A percentile compares a stretch with the other conserved stretches of the same genome.
Evolutionary conservation across 2,329 filamentous ascomycete genomes (phyloP).

Genomic region (Trichoderma asperellum): DNA sequence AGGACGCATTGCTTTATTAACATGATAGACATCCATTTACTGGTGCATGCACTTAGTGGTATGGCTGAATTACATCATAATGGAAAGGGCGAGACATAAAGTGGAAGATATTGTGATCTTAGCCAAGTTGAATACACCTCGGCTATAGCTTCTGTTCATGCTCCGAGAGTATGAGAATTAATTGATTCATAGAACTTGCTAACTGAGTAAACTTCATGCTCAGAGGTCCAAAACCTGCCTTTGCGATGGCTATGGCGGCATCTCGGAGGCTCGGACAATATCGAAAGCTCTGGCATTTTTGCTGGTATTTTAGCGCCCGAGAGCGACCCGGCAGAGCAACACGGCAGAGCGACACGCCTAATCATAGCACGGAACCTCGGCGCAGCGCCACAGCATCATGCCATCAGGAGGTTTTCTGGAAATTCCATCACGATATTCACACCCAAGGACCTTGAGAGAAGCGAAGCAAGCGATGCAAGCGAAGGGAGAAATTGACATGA

Average conservation of each 20-base stretch:
- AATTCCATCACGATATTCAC: not conserved
- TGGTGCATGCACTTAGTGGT: too few relatives aligned
- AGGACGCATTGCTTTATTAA: too few relatives aligned
- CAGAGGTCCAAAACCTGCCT: not conserved
- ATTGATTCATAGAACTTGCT: not conserved
- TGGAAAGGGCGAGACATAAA: not conserved
- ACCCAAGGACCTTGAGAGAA: not conserved
- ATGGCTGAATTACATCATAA: too few relatives aligned
- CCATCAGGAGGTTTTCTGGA: not conserved
- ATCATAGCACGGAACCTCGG: not conserved
- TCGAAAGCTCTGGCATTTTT: not conserved
- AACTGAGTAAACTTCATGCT: not conserved
- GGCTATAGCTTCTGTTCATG: not conserved
- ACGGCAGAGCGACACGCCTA: not conserved
- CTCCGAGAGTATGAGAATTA: not conserved
- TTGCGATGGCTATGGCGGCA: not conserved
- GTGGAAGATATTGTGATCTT: accelerated
- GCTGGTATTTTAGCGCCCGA: too few relatives aligned
- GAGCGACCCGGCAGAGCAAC: not conserved
- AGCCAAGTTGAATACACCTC: not conserved
- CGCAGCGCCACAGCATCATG: not conserved
- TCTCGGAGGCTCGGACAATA: not conserved
- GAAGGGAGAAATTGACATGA: not conserved
- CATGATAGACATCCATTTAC: not conserved
- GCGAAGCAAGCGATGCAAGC: not conserved